Base-by-base conservation (phyloP, 495 filamentous ascomycete genomes). In the Aspergillus funiculosus region DNA sequence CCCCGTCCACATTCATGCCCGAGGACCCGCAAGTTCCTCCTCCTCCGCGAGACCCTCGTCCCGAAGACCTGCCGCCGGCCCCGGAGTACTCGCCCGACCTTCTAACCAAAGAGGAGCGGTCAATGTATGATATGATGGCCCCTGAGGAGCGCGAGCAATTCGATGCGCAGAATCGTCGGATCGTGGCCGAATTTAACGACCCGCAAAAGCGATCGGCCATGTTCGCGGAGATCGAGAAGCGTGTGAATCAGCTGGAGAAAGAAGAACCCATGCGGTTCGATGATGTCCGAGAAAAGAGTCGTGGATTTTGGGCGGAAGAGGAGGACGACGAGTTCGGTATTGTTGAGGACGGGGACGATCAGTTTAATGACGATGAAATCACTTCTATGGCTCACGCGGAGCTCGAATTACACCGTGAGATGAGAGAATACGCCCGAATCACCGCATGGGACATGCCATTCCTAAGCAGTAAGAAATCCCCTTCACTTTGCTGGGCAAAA, bases 391-490 rank as follows among this genome's bases (percentile, higher is more conserved):
- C 76, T 0, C 90, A 97, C 63, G 82, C 76, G 41, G 86, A 97
- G 66, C 66, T 99, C 45, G 89, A 96, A 58, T 76, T 89, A 59
- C 88, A 91, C 56, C 77, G 92, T 25, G 92, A 99, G 62, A 74
- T 87, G 52, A 75, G 92, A 72, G 83, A 95, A 51, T 95, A 94
- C 59, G 81, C 86, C 18, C 77, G 92, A 38, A 75, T 95, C 52
- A 76, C 83, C 30, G 89, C 90, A 25, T 99, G 94, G 89, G 92
- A 97, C 67, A 88, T 97, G 89, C 92, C 92, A 14, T 67, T 91
- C 50, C 72, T 98, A 41, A 79, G 82, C 57, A 83, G 88, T 95
- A 81, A 58, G 84, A 65, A 36, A 20, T 39, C 31, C 38, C 7
- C 29, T 28, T 22, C 6, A 24, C 21, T 15, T 13, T n/a, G 15